Evolutionary conservation across 805 yeast genomes (phyloP).

Genomic region (Myxozyma vanderwaltii): DNA sequence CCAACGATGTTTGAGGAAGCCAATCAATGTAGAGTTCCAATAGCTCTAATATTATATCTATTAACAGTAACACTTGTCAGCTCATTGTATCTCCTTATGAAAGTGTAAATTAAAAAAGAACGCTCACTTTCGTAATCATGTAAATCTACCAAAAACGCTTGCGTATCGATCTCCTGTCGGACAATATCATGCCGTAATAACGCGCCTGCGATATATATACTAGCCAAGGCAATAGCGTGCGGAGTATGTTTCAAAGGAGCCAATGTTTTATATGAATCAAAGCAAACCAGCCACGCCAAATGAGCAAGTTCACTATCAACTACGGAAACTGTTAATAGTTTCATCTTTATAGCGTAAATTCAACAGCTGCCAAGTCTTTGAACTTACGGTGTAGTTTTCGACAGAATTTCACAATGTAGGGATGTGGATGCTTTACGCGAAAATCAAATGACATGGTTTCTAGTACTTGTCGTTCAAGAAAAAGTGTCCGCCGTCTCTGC

Average conservation of each 20-base stretch:
- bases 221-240: slow-evolving; percentile 67
- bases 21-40: slow-evolving; percentile 33
- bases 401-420: slow-evolving; percentile 62
- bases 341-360: neutral
- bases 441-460: slow-evolving; percentile 79
- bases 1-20: slow-evolving; percentile 27
- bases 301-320: slow-evolving; percentile 47
- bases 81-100: no score
- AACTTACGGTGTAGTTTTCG: slow-evolving; percentile 42
- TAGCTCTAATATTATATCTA: slow-evolving; percentile 30
- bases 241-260: slow-evolving; percentile 65
- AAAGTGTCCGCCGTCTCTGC: slow-evolving; percentile 53
- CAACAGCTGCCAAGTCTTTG: neutral
- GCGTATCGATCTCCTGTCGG: neutral
- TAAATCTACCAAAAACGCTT: slow-evolving; percentile 6
- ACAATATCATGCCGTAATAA: slow-evolving; percentile 40
- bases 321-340: neutral
- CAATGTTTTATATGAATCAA: slow-evolving; percentile 69
- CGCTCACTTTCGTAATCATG: slow-evolving; percentile 17
- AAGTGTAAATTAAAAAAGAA: no score
- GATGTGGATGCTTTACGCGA: slow-evolving; percentile 64
- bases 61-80: no score
- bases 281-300: slow-evolving; percentile 65
- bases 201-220: slow-evolving; percentile 57
- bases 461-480: slow-evolving; percentile 65